Evolutionary conservation across 2,329 filamentous ascomycete species (phyloP).

Genomic region (Diplodia scrobiculata): DNA sequence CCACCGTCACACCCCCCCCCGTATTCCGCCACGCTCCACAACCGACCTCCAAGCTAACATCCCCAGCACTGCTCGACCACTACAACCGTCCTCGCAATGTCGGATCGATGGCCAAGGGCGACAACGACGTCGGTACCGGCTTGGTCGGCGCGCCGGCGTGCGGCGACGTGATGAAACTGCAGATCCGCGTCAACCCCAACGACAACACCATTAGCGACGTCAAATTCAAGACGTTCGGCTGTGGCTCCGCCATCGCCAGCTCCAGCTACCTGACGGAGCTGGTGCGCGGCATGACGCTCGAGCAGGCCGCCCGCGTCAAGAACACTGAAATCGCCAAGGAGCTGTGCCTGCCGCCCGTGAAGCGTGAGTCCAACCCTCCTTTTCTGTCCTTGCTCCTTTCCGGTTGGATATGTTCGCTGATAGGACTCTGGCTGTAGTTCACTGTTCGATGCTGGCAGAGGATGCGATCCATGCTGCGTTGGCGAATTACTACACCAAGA

Average conservation of each 20-base stretch:
- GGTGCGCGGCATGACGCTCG: conserved; percentile 92
- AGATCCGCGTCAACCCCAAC: conserved; percentile 87
- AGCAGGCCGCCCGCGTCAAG: conserved; percentile 87
- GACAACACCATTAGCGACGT: conserved; percentile 89
- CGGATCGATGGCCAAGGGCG: conserved; percentile 76
- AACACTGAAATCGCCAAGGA: conserved; percentile 99
- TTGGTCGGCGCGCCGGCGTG: conserved; percentile 89
- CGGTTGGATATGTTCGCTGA: background rate
- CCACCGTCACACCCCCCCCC: background rate
- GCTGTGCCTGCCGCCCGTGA: conserved; percentile 83
- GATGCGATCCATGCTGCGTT: conserved; percentile 93
- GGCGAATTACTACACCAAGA: conserved; percentile 88
- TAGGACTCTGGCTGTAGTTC: conserved; percentile 52
- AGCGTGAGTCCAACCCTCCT: conserved; percentile 61
- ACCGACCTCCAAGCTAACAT: conserved; percentile 44
- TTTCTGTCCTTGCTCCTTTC: background rate
- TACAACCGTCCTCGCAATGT: conserved; percentile 80
- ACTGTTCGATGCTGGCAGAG: conserved; percentile 91
- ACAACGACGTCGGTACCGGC: conserved; percentile 82
- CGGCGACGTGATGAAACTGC: conserved; percentile 91
- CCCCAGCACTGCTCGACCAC: conserved; percentile 68
- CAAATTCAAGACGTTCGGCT: conserved; percentile 98
- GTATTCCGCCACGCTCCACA: background rate
- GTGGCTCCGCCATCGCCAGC: conserved; percentile 89
- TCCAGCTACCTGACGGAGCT: conserved; percentile 94